phyloP scores from a whole-genome alignment of 441 rosid species.

The Kokia cookei region DNA sequence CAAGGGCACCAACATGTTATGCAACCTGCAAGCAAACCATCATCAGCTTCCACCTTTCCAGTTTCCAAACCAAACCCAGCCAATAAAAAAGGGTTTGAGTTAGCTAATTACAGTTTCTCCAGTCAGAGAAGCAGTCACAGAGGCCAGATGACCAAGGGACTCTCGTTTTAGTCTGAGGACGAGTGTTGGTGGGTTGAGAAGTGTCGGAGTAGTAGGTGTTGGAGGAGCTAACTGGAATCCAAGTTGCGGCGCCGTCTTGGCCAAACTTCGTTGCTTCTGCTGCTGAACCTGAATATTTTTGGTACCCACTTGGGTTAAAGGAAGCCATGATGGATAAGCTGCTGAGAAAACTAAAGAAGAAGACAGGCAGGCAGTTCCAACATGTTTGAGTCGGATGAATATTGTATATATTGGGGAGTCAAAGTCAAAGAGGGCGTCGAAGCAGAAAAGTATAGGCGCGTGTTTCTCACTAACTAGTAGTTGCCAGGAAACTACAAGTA shows the following conservation, averaged over 20 bases:
- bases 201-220: background rate
- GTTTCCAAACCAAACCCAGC: background rate
- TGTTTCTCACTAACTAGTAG: background rate
- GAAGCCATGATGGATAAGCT: background rate
- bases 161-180: background rate
- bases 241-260: background rate
- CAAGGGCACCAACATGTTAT: constrained; percentile 73
- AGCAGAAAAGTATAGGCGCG: background rate
- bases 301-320: background rate
- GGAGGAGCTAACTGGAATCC: constrained; percentile 6
- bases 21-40: constrained; percentile 35
- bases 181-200: background rate
- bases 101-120: constrained; percentile 16
- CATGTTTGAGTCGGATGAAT: background rate
- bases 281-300: background rate
- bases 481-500: background rate
- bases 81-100: background rate
- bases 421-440: background rate
- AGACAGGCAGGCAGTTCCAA: background rate
- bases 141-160: constrained; percentile 36
- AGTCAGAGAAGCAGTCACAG: constrained; percentile 36
- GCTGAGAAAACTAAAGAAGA: background rate
- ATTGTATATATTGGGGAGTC: background rate
- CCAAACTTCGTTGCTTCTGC: background rate
- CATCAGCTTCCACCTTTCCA: background rate